Evolutionary conservation across 345 rosid species (phyloP), one percentile per base, ranked within the genome.

Genomic region (Acer campestre): DNA sequence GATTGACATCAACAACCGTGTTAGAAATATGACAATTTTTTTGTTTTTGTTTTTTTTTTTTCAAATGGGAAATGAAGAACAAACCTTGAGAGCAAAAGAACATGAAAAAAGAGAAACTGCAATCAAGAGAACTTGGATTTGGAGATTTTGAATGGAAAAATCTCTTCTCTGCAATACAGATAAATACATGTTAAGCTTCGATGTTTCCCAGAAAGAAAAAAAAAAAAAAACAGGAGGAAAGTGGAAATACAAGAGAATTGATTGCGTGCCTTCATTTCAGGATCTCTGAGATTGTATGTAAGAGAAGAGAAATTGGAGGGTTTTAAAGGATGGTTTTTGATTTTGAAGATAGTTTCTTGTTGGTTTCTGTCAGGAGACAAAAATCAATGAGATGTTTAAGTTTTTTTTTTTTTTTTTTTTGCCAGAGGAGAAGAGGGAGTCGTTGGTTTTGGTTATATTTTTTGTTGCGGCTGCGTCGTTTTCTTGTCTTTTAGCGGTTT

Each of bases 81-180:
- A 14, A 67, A 88, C 89, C 89, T 84, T 63, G 51, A 83, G 81
- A 84, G 78, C 46, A 12, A 73, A 81, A 56, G 79, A 81, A 8
- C 70, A 78, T 3, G 81, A 71, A 53, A 77, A 73, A 66, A 84
- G 61, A 74, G 49, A 73, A 12, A 83, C 64, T 22, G 63, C 48
- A 42, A 82, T 56, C 25, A 84, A 62, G 63, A 79, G 53, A 67
- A 82, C 64, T 70, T 20, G 78, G 40, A 77, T 71, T 62, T 70
- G 63, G 61, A 71, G 38, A 75, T 70, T 73, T 1, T 1, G 56
- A 0, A 10, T 12, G 35, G 70, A 48, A 51, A 66, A 56, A 51
- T 17, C 16, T 16, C 61, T 65, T 10, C 84, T 81, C 87, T 85
- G 83, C 81, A 77, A 61, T 49, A 55, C 10, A 6, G 68, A 17